These are phyloP conservation scores for Lasiodiplodia sp. DNA, from an alignment of 2,329 filamentous ascomycete species.

Conservation along the genomic window DNA sequence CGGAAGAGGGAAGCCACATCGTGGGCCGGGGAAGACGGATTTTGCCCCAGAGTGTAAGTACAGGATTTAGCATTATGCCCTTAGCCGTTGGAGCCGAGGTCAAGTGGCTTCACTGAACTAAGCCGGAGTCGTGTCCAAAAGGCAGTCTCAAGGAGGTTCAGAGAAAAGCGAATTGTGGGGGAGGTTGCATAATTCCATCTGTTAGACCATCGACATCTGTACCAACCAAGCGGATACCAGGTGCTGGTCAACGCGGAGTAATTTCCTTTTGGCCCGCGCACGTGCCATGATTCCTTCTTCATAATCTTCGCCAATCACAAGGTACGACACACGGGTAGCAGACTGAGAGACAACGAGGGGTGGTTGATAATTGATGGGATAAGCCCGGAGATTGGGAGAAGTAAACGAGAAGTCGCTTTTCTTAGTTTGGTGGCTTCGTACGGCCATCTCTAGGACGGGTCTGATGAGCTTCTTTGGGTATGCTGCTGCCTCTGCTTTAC, in stretches of 20 bases:
- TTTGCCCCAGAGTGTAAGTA: not conserved
- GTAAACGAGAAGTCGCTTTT: not conserved
- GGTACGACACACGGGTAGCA: not conserved
- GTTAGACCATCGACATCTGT: not conserved
- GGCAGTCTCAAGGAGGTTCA: not conserved
- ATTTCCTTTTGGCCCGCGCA: not conserved
- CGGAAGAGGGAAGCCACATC: not conserved
- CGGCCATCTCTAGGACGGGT: not conserved
- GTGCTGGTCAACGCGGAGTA: not conserved
- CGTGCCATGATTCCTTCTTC: not conserved
- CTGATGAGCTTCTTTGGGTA: not conserved
- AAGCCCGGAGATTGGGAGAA: constrained; percentile 1
- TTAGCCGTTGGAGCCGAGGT: not conserved
- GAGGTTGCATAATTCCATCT: not conserved
- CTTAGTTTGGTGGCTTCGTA: not conserved
- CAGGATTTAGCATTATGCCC: not conserved
- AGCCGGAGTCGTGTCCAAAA: not conserved
- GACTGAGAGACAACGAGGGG: not conserved
- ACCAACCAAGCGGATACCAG: not conserved
- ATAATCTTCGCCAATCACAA: not conserved
- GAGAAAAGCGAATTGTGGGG: not conserved
- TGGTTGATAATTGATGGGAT: not conserved
- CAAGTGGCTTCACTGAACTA: not conserved
- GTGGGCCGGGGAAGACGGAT: not conserved
- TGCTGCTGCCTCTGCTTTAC: not conserved